A percentile compares a stretch with the other conserved stretches of the same genome.
Evolutionary conservation across 257 asterid genomes (phyloP).

Genomic region (Solanum ossicruentum): DNA sequence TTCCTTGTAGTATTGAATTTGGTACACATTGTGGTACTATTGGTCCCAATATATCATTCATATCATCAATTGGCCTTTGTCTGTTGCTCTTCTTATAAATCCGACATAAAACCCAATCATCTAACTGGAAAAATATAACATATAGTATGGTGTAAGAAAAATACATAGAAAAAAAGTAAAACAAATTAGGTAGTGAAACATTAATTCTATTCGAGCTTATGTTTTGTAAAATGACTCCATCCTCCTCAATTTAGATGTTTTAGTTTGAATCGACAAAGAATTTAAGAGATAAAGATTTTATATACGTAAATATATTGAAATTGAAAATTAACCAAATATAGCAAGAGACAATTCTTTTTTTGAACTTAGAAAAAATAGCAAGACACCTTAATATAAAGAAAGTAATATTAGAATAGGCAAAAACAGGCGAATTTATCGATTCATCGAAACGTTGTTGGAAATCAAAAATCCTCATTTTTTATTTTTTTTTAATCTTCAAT

Average conservation of each 20-base stretch:
- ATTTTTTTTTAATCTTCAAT: background rate
- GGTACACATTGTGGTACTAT: background rate
- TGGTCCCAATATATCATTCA: background rate
- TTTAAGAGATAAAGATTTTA: too few relatives aligned
- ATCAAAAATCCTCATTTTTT: too few relatives aligned
- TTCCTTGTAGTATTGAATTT: background rate
- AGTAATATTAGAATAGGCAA: too few relatives aligned
- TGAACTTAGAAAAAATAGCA: too few relatives aligned
- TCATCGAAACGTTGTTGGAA: too few relatives aligned
- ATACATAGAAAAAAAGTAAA: background rate
- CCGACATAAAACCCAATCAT: constrained; percentile 2
- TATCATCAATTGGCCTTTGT: background rate
- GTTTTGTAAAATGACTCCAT: background rate
- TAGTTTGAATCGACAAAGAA: background rate
- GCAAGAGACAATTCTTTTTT: too few relatives aligned
- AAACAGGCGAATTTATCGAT: background rate
- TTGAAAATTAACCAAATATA: too few relatives aligned
- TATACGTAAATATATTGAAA: too few relatives aligned
- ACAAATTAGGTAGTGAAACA: background rate
- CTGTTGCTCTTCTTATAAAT: background rate
- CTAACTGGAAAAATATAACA: background rate
- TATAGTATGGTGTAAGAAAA: background rate
- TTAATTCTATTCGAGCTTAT: background rate
- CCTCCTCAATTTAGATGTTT: background rate
- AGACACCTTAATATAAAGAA: too few relatives aligned